These are phyloP conservation scores for Trametes hirsuta DNA, from an alignment of 1,284 basidiomycete species.

Conservation along the genomic window DNA sequence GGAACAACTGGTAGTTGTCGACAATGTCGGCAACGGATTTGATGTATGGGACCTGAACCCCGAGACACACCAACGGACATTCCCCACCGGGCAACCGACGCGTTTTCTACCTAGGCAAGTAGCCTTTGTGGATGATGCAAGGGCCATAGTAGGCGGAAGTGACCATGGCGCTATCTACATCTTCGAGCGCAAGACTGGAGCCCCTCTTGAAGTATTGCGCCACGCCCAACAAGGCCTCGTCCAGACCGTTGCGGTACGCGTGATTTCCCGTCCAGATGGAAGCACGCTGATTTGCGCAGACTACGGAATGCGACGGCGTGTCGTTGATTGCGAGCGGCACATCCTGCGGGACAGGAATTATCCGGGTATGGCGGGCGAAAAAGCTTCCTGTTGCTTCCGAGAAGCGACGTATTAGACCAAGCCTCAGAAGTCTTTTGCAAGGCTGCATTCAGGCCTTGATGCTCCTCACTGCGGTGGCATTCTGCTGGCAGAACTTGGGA, in stretches of 20 bases:
- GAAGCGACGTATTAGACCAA: too few relatives aligned
- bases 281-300: too few relatives aligned
- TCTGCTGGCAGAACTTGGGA: too few relatives aligned
- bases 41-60: not conserved
- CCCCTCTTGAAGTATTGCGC: slow-evolving; percentile 1
- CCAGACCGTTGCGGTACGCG: slow-evolving; percentile 3
- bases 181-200: slow-evolving; percentile 4
- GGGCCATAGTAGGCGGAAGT: slow-evolving; percentile 3
- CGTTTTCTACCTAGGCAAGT: slow-evolving; percentile 5
- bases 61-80: not conserved
- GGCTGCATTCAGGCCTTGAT: too few relatives aligned
- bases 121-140: slow-evolving; percentile 1
- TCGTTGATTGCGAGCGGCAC: too few relatives aligned
- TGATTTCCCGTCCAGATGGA: too few relatives aligned
- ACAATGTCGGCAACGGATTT: slow-evolving; percentile 4
- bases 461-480: too few relatives aligned
- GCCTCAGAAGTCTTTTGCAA: too few relatives aligned
- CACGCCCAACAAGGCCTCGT: slow-evolving; percentile 2
- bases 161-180: slow-evolving; percentile 7
- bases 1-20: not conserved
- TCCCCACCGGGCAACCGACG: not conserved
- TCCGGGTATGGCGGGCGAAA: too few relatives aligned
- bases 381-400: too few relatives aligned
- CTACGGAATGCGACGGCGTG: too few relatives aligned
- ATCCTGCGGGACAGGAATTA: too few relatives aligned